Evolutionary conservation across 495 filamentous ascomycete genomes (phyloP), one percentile per base, ranked within the genome.

Genomic region (Penicillium goetzii): DNA sequence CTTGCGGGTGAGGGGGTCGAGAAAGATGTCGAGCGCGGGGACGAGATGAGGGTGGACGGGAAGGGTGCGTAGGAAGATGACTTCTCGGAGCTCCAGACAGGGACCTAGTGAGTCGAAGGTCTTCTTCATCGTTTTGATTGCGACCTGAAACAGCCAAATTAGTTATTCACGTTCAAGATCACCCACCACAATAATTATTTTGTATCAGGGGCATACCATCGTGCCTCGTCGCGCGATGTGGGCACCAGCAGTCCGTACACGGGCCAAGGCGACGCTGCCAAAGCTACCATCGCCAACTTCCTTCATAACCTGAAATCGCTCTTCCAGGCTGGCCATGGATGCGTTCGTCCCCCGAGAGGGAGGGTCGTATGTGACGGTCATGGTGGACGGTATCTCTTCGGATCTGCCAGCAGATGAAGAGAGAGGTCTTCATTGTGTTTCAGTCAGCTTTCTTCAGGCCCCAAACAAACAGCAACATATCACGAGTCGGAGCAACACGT

Each of bases 71-170:
- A 99, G 83, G 79, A 99, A 99, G 74, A 98, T 93, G 56, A 99
- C 96, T 74, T 99, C 96, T 61, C 95, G 86, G 50, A 99, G 82
- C 72, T 99, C 95, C 62, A 96, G 74, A 74, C 96, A 98, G 43
- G 91, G 91, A 25, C 83, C 78, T 71, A 98, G 91, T 4, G 91
- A 94, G 40, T 98, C 93, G 67, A 98, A 99, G 0, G 90, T 92
- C 85, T 99, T 99, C 84, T 99, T 99, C 96, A 99, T 98, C 19
- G 95, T 97, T 81, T 99, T 99, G 74, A 99, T 97, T 3, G 95
- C 95, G 68, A 99, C 92, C 95, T 99, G 41, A 52, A 25, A 14
- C 23, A 36, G 12, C 25, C 10, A 0, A 9, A 23, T 47, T 11
- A 47, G 43, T 45, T 45, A 45, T 45, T 21, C 7, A 45, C 3